Evolutionary conservation across 768 basidiomycete genomes (phyloP).

Genomic region (Panaeolus cyanescens): DNA sequence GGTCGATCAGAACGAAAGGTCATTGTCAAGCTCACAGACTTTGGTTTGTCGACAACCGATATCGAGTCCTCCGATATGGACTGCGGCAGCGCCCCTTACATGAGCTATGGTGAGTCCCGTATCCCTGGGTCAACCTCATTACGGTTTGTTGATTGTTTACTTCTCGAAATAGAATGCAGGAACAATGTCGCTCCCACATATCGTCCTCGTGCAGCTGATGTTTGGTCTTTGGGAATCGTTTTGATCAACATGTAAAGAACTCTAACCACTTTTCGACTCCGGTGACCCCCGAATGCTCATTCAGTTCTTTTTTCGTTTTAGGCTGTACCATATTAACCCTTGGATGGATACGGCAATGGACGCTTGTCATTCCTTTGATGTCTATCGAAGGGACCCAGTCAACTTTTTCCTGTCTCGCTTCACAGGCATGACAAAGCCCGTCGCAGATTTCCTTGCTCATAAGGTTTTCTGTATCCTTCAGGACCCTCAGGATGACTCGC

Average conservation of each 20-base stretch:
- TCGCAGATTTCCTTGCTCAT: slow-evolving; percentile 85
- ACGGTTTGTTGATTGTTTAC: slow-evolving; percentile 9
- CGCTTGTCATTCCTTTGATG: slow-evolving; percentile 78
- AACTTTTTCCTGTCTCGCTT: slow-evolving; percentile 90
- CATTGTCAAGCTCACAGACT: slow-evolving; percentile 95
- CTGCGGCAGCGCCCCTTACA: slow-evolving; percentile 97
- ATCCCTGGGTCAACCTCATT: slow-evolving; percentile 8
- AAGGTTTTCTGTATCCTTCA: slow-evolving; percentile 83
- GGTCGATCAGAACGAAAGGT: slow-evolving; percentile 80
- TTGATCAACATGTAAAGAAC: slow-evolving; percentile 91
- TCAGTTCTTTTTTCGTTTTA: slow-evolving; percentile 26
- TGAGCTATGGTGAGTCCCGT: slow-evolving; percentile 82
- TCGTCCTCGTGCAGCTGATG: slow-evolving; percentile 92
- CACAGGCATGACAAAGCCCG: slow-evolving; percentile 82
- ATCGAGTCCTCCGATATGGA: slow-evolving; percentile 93
- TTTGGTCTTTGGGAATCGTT: slow-evolving; percentile 98
- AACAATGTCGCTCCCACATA: slow-evolving; percentile 97
- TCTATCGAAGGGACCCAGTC: slow-evolving; percentile 77
- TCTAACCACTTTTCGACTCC: slow-evolving; percentile 14
- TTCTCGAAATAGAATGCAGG: slow-evolving; percentile 74
- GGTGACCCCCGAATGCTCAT: slow-evolving; percentile 8
- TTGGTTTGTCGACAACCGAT: slow-evolving; percentile 92
- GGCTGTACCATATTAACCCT: slow-evolving; percentile 97
- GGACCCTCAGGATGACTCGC: slow-evolving; percentile 61
- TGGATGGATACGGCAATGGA: slow-evolving; percentile 94